Evolutionary conservation across 2,329 filamentous ascomycete species (phyloP).

Genomic region (Colletotrichum tamarilloi): DNA sequence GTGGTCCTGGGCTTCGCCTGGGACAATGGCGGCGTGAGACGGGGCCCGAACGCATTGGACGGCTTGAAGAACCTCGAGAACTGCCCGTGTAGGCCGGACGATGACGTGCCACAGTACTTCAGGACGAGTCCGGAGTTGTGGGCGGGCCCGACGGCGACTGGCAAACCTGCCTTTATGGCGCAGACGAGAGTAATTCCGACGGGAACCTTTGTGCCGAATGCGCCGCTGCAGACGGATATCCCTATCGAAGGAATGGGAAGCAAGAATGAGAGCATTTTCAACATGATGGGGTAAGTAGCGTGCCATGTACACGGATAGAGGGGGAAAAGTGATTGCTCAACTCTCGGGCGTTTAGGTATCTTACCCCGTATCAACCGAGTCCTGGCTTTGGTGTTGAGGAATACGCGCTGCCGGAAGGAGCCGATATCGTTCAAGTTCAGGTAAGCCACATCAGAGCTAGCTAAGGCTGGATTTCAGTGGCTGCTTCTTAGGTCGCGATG

Average conservation of each 20-base stretch:
- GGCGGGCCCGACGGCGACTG: slow-evolving; percentile 77
- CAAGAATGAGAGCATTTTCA: slow-evolving; percentile 74
- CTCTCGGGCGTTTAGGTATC: slow-evolving; percentile 48
- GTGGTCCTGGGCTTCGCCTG: slow-evolving; percentile 47
- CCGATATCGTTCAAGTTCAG: slow-evolving; percentile 76
- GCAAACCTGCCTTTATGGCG: slow-evolving; percentile 75
- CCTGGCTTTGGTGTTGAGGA: slow-evolving; percentile 81
- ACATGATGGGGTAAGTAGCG: slow-evolving; percentile 67
- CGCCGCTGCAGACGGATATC: slow-evolving; percentile 76
- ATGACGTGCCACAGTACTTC: slow-evolving; percentile 70
- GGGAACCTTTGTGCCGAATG: slow-evolving; percentile 73
- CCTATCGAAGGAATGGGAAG: slow-evolving; percentile 70
- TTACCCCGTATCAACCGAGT: slow-evolving; percentile 77
- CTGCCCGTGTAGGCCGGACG: slow-evolving; percentile 45
- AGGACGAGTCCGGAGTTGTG: slow-evolving; percentile 70
- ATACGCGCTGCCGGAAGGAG: slow-evolving; percentile 72
- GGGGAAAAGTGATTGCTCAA: not conserved
- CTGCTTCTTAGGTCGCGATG: not conserved
- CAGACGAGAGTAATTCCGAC: slow-evolving; percentile 77
- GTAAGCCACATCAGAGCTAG: slow-evolving; percentile 39
- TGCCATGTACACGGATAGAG: not conserved
- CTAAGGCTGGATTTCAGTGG: not conserved
- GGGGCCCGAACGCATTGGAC: slow-evolving; percentile 32
- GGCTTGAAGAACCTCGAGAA: slow-evolving; percentile 36
- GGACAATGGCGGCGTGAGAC: slow-evolving; percentile 30